Evolutionary conservation across 169 alveolate species (phyloP).

Genomic region (Cryptosporidium ryanae): DNA sequence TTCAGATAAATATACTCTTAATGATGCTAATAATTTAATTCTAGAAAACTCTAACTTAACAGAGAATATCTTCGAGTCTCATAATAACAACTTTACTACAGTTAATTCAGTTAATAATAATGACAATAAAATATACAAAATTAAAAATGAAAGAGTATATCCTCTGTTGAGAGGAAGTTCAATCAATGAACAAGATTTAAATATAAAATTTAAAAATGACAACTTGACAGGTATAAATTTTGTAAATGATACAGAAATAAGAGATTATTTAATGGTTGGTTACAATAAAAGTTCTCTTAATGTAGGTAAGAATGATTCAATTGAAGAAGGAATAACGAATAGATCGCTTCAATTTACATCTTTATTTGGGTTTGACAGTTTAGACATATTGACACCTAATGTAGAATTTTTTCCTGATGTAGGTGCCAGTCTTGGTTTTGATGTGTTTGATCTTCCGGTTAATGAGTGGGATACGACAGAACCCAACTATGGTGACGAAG

Average conservation of each 20-base stretch:
- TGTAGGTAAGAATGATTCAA: not conserved
- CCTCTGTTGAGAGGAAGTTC: slow-evolving; percentile 47
- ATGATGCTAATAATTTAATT: not conserved
- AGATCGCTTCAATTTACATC: slow-evolving; percentile 57
- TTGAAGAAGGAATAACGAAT: not conserved
- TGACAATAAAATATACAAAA: not conserved
- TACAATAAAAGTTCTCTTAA: not conserved
- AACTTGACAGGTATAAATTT: not conserved
- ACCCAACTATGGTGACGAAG: not conserved
- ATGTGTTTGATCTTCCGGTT: too few species aligned
- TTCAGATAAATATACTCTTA: slow-evolving; percentile 9
- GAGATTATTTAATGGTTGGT: slow-evolving; percentile 2
- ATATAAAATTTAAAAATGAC: not conserved
- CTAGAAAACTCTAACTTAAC: not conserved
- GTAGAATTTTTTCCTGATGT: slow-evolving; percentile 7
- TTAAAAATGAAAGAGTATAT: slow-evolving; percentile 4
- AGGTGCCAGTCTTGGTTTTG: not conserved
- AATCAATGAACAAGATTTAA: not conserved
- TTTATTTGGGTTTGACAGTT: not conserved
- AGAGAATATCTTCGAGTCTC: not conserved
- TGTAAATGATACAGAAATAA: slow-evolving; percentile 10
- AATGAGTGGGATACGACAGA: not conserved
- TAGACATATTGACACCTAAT: not conserved
- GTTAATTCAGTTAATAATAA: not conserved
- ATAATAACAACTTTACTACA: not conserved